phyloP scores from a whole-genome alignment of 106 monocot species.

The Dendrobium officinale region DNA sequence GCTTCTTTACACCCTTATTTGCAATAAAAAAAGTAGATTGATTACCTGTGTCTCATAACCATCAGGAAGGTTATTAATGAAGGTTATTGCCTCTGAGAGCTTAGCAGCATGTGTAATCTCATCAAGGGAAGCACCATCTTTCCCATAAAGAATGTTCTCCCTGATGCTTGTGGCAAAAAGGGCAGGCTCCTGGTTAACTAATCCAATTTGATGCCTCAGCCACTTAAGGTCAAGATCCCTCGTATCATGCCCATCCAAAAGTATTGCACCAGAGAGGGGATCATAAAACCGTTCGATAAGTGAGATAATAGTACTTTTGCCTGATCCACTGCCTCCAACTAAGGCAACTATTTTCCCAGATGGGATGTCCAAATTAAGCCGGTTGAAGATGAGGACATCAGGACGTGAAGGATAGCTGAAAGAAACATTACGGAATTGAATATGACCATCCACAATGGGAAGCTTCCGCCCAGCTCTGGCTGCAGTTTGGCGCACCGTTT shows the following conservation, averaged over 20 bases:
- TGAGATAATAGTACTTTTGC: constrained; percentile 93
- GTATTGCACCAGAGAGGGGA: constrained; percentile 48
- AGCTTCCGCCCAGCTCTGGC: constrained; percentile 32
- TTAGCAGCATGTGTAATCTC: constrained; percentile 54
- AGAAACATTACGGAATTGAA: constrained; percentile 49
- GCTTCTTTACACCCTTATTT: background rate
- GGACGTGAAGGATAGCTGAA: constrained; percentile 94
- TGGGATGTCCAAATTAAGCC: constrained; percentile 61
- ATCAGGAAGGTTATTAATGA: constrained; percentile 67
- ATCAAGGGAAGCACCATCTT: constrained; percentile 59
- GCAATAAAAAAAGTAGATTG: background rate
- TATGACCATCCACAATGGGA: constrained; percentile 57
- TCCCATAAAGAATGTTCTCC: constrained; percentile 78
- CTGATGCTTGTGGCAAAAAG: constrained; percentile 76
- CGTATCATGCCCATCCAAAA: constrained; percentile 52
- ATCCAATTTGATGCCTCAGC: constrained; percentile 57
- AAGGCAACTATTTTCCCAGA: constrained; percentile 85
- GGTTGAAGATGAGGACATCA: constrained; percentile 59
- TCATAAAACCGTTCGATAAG: constrained; percentile 97
- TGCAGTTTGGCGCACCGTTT: constrained; percentile 28
- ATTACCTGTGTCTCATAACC: constrained; percentile 68
- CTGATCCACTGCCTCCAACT: constrained; percentile 93
- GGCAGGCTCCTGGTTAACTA: constrained; percentile 78
- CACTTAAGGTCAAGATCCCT: constrained; percentile 63
- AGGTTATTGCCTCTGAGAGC: constrained; percentile 63